These are phyloP conservation scores for Diaporthe caulivora DNA, from an alignment of 2,329 filamentous ascomycete species.

Conservation along the genomic window DNA sequence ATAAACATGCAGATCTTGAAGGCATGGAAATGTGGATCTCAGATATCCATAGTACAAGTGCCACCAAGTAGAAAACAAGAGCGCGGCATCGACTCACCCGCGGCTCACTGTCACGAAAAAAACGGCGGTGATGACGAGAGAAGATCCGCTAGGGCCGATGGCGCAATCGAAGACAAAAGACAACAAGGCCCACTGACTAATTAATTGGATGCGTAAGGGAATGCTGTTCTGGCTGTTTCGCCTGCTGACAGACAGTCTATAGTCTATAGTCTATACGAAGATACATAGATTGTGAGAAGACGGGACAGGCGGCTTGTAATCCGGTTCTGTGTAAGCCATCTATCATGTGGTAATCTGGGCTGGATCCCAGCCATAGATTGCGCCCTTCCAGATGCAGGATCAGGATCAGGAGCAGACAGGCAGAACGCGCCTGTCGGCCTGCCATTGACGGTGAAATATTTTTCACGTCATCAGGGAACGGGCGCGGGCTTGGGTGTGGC, in stretches of 20 bases:
- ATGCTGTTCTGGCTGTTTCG: background rate
- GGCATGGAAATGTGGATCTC: too few relatives aligned
- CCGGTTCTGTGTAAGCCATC: too few relatives aligned
- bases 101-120: background rate
- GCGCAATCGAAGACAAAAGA: constrained; percentile 36
- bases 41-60: too few relatives aligned
- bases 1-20: background rate
- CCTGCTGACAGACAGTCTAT: constrained; percentile 18
- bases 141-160: constrained; percentile 33
- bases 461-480: constrained; percentile 10
- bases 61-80: background rate
- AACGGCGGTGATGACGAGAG: constrained; percentile 27
- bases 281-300: too few relatives aligned
- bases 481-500: background rate
- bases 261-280: too few relatives aligned
- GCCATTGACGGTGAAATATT: constrained; percentile 5
- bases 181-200: constrained; percentile 23
- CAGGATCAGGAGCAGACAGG: too few relatives aligned
- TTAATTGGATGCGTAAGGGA: background rate
- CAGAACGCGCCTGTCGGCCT: background rate
- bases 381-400: constrained; percentile 6
- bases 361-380: background rate
- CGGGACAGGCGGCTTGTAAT: constrained; percentile 1
- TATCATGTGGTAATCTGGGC: background rate
- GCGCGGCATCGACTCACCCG: constrained; percentile 1